These are phyloP conservation scores for Cubamyces lactineus DNA, from an alignment of 768 basidiomycete genomes.

Conservation along the genomic window DNA sequence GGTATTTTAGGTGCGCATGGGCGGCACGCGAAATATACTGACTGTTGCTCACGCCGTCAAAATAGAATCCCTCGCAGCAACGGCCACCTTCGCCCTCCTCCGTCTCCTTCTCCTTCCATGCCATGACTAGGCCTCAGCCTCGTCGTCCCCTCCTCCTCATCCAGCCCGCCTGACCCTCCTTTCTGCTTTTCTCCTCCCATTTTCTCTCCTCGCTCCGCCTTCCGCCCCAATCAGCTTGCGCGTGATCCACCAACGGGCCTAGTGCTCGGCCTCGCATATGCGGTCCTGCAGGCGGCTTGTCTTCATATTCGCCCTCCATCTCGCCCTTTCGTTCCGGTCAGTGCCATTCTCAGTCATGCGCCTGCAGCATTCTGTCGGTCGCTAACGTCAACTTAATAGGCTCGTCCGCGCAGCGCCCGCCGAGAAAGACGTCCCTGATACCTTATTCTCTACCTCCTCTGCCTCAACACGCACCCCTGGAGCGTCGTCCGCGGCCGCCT, in stretches of 20 bases:
- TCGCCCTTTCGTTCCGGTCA: conserved; percentile 12
- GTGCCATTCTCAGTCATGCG: neutral
- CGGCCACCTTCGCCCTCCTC: neutral
- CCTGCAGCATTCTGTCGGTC: neutral
- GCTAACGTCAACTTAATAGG: neutral
- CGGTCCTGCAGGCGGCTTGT: conserved; percentile 7
- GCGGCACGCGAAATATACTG: neutral
- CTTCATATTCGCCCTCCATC: conserved; percentile 10
- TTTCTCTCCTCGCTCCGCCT: neutral
- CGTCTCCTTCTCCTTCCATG: conserved; percentile 13
- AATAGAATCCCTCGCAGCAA: neutral
- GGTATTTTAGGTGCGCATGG: conserved; percentile 12
- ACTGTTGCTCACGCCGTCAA: neutral
- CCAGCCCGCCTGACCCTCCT: conserved; percentile 2
- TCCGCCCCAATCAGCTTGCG: neutral
- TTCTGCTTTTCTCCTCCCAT: neutral
- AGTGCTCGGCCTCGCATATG: conserved; percentile 22
- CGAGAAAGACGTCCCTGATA: conserved; percentile 1
- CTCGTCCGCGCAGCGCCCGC: conserved; percentile 14
- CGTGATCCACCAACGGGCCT: neutral
- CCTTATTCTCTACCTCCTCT: neutral
- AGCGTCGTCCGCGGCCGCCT: neutral
- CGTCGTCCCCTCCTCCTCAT: conserved; percentile 8
- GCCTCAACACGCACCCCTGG: neutral
- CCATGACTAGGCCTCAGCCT: conserved; percentile 17